Evolutionary conservation across 1,139 yeast species (phyloP), one percentile per base, ranked within the genome.

Genomic region (Ogataea hybrid): DNA sequence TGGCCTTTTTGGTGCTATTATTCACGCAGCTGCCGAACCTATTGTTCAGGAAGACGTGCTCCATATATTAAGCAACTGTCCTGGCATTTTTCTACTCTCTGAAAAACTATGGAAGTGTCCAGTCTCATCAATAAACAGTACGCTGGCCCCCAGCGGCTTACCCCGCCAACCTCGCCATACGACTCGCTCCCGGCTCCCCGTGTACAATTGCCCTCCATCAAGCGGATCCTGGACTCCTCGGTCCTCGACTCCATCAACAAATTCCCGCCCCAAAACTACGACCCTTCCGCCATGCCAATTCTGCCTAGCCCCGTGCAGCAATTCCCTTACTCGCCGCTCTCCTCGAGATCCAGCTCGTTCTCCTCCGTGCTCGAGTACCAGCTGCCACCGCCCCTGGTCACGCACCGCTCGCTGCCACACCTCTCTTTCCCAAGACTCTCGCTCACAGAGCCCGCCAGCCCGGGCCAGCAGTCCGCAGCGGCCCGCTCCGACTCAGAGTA

Each of bases 331-430:
- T 44, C 55, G 15, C 56, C 55, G 25, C 32, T 48, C 8, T 41
- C 50, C 16, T 54, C 61, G 6, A 48, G 54, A 42, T 50, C 55
- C 6, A 46, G 48, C 35, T 54, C 59, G 12, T 39, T 48, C 17
- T 42, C 54, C 2, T 44, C 57, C 2, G 18, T 46, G 6, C 23
- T 37, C 12, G 50, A 41, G 12, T 43, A 41, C 31, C 40, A 35
- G 30, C 22, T 27, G 25, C 45, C 36, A 11, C 32, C 39, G 4
- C 40, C 44, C 10, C 22, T 41, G 22, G 31, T 29, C 14, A 14
- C 29, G 5, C 48, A 36, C 12, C 33, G 22, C 11, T 25, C 44
- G 7, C 37, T 35, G 17, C 35, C 37, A 10, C 38, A 29, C 17
- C 29, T 35, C 11, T 28, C 42, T 5, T 14, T 32, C 17, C 32